Evolutionary conservation across 108 stramenopile species (phyloP), one percentile per base, ranked within the genome.

Genomic region (Chaetoceros tenuissimus): DNA sequence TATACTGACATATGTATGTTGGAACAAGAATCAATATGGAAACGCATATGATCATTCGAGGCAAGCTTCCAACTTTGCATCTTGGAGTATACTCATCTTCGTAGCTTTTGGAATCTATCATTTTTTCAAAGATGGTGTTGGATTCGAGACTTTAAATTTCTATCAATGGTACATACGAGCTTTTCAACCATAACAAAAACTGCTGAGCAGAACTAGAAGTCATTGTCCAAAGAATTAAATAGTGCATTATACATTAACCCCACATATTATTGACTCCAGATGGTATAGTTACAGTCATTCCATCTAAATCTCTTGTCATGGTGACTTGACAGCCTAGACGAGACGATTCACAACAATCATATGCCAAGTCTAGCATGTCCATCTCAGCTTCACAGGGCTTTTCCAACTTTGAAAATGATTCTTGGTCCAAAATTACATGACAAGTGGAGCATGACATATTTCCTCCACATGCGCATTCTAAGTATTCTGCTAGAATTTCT

Each of bases 381-480:
- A 59, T 50, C 51, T 87, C 86, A 28, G 69, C 67, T 55, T 81
- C 75, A 30, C 62, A 60, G 2, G 86, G 80, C 28, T 59, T 53
- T 5, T 60, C 62, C 18, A 87, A 28, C 20, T 75, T 64, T 47
- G 71, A 63, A 34, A 67, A 71, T 57, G 72, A 73, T n/a, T 76
- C 73, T 2, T 80, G 77, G 59, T 83, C 72, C 20, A 87, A 63
- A 21, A 77, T 74, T 2, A 87, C 71, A 53, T 87, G 86, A 53
- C 86, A 87, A 18, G 86, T 87, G 16, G 80, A 87, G 53, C 86
- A 87, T 3, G 80, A 78, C 76, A 79, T 81, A 49, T 78, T 77
- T 17, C 86, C 86, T 47, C 75, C 73, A 55, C 86, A 87, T 1
- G 78, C 80, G 29, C 86, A 82, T 64, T 87, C 84, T n/a, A 86